phyloP scores from a whole-genome alignment of 2,329 filamentous ascomycete genomes.

The Clonostachys sp. region DNA sequence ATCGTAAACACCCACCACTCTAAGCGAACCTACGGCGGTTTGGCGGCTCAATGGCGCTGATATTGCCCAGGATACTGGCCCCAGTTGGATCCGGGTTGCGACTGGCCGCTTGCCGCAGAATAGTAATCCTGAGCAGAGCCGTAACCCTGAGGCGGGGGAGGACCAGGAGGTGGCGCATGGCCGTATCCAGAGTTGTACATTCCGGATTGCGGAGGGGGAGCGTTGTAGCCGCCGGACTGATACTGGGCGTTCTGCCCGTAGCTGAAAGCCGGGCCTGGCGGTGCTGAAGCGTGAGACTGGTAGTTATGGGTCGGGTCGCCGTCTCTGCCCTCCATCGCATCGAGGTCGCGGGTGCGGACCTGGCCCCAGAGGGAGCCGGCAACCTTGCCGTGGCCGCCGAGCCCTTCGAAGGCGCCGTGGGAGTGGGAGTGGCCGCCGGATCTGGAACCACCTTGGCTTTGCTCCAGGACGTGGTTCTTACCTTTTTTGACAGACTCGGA shows the following conservation, averaged over 20 bases:
- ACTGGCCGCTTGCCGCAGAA: conserved; percentile 10
- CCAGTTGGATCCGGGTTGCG: conserved; percentile 16
- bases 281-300: conserved; percentile 31
- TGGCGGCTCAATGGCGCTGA: conserved; percentile 19
- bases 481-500: conserved; percentile 80
- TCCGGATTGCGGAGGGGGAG: conserved; percentile 23
- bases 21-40: not conserved
- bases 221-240: conserved; percentile 8
- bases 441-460: conserved; percentile 19
- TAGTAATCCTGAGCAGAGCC: not conserved
- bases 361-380: conserved; percentile 57
- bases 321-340: conserved; percentile 47
- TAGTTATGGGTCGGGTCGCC: conserved; percentile 28
- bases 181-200: conserved; percentile 24
- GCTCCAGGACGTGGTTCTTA: conserved; percentile 66
- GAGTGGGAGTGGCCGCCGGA: conserved; percentile 31
- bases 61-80: conserved; percentile 30
- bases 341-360: conserved; percentile 53
- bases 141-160: conserved; percentile 16
- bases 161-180: conserved; percentile 13
- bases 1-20: not conserved
- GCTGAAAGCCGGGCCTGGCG: conserved; percentile 28
- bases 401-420: conserved; percentile 26
- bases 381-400: conserved; percentile 52
- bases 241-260: conserved; percentile 30